Conservation (phyloP, 2,329 filamentous ascomycete species). For the Xenosphaeropsis pyriputrescens region DNA sequence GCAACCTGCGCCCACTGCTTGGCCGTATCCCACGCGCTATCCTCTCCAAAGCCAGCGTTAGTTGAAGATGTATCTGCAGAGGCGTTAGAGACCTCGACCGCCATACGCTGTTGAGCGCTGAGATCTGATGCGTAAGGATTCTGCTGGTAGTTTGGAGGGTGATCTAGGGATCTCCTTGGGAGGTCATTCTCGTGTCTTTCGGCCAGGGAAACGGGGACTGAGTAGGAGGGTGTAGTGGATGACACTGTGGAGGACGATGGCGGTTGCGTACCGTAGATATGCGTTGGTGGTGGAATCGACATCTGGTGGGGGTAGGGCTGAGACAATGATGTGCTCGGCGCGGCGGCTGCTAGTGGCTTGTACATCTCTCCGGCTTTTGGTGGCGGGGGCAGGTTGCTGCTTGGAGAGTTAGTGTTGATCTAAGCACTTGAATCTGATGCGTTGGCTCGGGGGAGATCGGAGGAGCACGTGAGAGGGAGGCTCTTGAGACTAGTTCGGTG, state of each 20-base stretch:
- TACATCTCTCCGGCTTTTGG: constrained; percentile 33
- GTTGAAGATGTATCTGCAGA: background rate
- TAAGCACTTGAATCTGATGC: no score
- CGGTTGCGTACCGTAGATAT: constrained; percentile 24
- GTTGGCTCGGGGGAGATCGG: no score
- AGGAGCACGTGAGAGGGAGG: no score
- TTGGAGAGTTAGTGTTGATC: constrained; percentile 1
- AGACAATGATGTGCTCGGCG: constrained; percentile 15
- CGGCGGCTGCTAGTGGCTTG: constrained; percentile 8
- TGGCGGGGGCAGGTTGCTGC: constrained; percentile 28
- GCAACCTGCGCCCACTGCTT: constrained; percentile 42
- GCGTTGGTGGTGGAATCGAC: constrained; percentile 31
- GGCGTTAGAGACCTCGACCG: background rate
- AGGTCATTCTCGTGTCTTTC: constrained; percentile 1
- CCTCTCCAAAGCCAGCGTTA: constrained; percentile 17
- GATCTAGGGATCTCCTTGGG: constrained; percentile 13
- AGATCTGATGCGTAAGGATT: constrained; percentile 36
- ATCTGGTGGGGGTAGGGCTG: constrained; percentile 31
- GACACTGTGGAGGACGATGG: constrained; percentile 30
- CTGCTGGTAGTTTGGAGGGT: constrained; percentile 36
- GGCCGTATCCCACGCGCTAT: constrained; percentile 36
- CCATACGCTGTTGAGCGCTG: constrained; percentile 25
- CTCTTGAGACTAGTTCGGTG: no score
- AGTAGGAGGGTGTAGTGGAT: constrained; percentile 12
- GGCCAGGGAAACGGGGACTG: constrained; percentile 10